These are phyloP conservation scores for Biscogniauxia sp. DNA, from an alignment of 2,329 filamentous ascomycete genomes.

Conservation along the genomic window DNA sequence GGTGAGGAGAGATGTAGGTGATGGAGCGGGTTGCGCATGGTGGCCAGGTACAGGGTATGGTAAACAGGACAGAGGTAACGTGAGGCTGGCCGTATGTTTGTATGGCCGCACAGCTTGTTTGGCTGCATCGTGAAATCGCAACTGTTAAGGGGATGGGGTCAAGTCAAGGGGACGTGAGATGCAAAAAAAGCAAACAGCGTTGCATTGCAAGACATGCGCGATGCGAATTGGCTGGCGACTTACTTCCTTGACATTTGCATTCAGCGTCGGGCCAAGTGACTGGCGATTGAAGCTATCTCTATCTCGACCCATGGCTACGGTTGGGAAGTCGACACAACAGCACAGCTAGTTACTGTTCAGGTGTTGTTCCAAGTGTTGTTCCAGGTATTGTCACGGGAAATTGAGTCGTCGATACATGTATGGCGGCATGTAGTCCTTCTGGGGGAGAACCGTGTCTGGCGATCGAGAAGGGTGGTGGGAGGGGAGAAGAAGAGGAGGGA, in stretches of 20 bases:
- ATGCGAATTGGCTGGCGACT: constrained; percentile 16
- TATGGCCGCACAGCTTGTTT: too few species aligned
- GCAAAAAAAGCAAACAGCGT: not conserved
- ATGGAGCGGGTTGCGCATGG: constrained; percentile 5
- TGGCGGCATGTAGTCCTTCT: not conserved
- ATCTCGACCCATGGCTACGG: constrained; percentile 43
- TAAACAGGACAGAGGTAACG: not conserved
- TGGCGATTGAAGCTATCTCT: constrained; percentile 59
- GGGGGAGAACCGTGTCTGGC: not conserved
- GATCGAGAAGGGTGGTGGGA: not conserved
- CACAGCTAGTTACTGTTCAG: constrained; percentile 17
- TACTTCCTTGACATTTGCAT: constrained; percentile 69
- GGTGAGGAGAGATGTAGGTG: not conserved
- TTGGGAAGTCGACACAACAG: constrained; percentile 6
- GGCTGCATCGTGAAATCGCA: not conserved
- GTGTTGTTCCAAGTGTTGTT: too few species aligned
- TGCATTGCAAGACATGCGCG: not conserved
- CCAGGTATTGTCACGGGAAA: constrained; percentile 18
- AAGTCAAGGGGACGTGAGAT: too few species aligned
- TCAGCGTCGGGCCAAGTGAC: constrained; percentile 64
- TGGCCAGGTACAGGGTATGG: not conserved
- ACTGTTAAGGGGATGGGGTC: not conserved
- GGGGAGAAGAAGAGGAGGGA: not conserved
- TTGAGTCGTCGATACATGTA: constrained; percentile 25
- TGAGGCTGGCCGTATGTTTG: too few species aligned